phyloP scores from a whole-genome alignment of 495 filamentous ascomycete species.

The Talaromyces nanjingensis region DNA sequence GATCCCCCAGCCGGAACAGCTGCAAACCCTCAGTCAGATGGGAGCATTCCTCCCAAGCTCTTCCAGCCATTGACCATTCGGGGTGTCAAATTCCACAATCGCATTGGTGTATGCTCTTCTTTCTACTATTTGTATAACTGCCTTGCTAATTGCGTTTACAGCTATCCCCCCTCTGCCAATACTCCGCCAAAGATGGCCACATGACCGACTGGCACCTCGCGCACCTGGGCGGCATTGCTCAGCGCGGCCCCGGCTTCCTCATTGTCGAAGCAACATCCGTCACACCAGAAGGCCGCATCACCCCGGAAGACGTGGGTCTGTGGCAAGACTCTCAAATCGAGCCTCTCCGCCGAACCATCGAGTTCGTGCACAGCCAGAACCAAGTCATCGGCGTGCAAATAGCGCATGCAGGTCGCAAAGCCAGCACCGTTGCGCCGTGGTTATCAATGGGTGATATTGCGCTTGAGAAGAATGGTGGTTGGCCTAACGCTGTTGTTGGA shows the following conservation, averaged over 20 bases:
- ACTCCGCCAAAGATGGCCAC: slow-evolving; percentile 46
- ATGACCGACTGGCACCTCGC: slow-evolving; percentile 47
- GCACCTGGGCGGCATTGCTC: slow-evolving; percentile 40
- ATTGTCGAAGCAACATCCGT: slow-evolving; percentile 61
- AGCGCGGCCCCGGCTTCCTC: slow-evolving; percentile 48
- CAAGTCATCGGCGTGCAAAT: slow-evolving; percentile 56
- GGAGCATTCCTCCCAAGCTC: slow-evolving; percentile 55
- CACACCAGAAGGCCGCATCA: slow-evolving; percentile 55
- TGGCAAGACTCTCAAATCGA: slow-evolving; percentile 58
- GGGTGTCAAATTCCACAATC: slow-evolving; percentile 53
- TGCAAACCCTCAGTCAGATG: slow-evolving; percentile 50
- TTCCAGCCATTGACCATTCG: slow-evolving; percentile 58
- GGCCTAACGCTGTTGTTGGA: slow-evolving; percentile 19
- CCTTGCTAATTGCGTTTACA: neutral
- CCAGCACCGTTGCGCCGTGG: slow-evolving; percentile 50
- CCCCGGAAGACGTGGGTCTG: slow-evolving; percentile 53
- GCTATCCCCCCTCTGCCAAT: slow-evolving; percentile 42
- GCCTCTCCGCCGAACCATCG: slow-evolving; percentile 26
- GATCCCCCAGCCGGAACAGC: slow-evolving; percentile 59
- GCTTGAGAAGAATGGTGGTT: slow-evolving; percentile 16
- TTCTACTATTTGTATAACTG: neutral
- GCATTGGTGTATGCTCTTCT: slow-evolving; percentile 41
- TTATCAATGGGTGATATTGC: slow-evolving; percentile 17
- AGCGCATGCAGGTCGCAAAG: slow-evolving; percentile 58
- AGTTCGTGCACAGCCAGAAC: slow-evolving; percentile 52